Percentiles rank a stretch among this genome's conserved stretches.
Conservation (phyloP, 1,139 yeast species). For the Arxiozyma heterogenica region DNA sequence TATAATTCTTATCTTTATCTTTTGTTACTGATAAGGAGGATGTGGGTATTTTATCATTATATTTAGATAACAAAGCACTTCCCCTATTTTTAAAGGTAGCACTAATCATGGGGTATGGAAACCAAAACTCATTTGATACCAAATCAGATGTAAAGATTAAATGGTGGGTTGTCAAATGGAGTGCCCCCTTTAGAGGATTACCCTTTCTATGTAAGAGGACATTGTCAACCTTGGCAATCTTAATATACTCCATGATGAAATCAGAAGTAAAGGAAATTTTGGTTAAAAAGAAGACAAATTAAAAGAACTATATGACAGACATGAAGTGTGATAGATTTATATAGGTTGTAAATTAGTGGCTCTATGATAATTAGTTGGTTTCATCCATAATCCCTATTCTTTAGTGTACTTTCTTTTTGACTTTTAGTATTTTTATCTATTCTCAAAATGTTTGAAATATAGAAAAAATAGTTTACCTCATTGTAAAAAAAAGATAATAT, state of each 20-base stretch:
- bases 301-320: neutral
- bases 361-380: neutral
- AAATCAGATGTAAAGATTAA: conserved; percentile 50
- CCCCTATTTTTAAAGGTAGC: conserved; percentile 48
- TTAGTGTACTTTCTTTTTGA: neutral
- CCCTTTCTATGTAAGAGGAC: conserved; percentile 70
- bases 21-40: neutral
- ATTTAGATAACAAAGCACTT: conserved; percentile 28
- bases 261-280: neutral
- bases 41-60: conserved; percentile 6
- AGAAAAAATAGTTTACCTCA: too few relatives aligned
- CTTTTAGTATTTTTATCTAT: neutral
- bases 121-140: conserved; percentile 68
- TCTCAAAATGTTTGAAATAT: too few relatives aligned
- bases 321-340: too few relatives aligned
- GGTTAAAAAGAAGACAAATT: neutral
- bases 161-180: conserved; percentile 79
- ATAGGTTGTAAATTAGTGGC: neutral
- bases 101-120: conserved; percentile 81
- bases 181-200: conserved; percentile 50
- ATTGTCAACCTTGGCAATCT: conserved; percentile 52
- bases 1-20: conserved; percentile 4
- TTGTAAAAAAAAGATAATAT: too few relatives aligned
- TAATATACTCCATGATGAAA: conserved; percentile 45
- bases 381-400: neutral